Conservation (phyloP, 257 asterid genomes). For the Solanum phureja region DNA sequence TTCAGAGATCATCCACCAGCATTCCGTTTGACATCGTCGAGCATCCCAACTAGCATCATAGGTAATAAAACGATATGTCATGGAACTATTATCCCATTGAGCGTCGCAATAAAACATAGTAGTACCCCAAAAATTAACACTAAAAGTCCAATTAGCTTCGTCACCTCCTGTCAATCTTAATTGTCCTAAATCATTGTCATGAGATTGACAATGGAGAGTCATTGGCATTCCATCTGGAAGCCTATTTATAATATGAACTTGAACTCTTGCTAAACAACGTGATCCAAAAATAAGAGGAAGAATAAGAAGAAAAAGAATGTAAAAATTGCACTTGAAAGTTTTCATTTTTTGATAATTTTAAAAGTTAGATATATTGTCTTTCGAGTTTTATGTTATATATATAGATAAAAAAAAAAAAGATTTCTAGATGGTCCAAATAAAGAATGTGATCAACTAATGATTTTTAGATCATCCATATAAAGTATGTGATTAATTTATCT, state of each 20-base stretch:
- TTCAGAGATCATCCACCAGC: slow-evolving; percentile 31
- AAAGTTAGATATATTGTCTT: neutral
- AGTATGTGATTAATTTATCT: slow-evolving; percentile 10
- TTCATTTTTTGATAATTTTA: neutral
- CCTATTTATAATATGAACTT: slow-evolving; percentile 18
- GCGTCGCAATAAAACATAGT: slow-evolving; percentile 33
- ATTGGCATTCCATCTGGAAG: slow-evolving; percentile 3
- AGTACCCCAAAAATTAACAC: slow-evolving; percentile 13
- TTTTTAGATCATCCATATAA: neutral
- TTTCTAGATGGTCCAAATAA: slow-evolving; percentile 3
- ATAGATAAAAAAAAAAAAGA: neutral
- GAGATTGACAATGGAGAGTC: slow-evolving; percentile 31
- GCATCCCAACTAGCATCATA: slow-evolving; percentile 19
- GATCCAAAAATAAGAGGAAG: neutral
- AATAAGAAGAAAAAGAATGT: neutral
- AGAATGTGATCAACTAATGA: neutral
- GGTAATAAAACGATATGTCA: slow-evolving; percentile 20
- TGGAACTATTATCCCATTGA: slow-evolving; percentile 8
- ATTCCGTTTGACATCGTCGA: slow-evolving; percentile 4
- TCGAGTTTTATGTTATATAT: neutral
- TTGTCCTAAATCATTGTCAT: slow-evolving; percentile 31
- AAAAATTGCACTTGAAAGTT: neutral
- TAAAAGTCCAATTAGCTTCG: slow-evolving; percentile 18
- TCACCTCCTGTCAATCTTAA: slow-evolving; percentile 6
- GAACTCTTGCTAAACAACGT: neutral